Percentiles rank a stretch among this genome's conserved stretches.
These are phyloP conservation scores for Albophoma yamanashiensis DNA, from an alignment of 2,329 filamentous ascomycete species.

Conservation along the genomic window DNA sequence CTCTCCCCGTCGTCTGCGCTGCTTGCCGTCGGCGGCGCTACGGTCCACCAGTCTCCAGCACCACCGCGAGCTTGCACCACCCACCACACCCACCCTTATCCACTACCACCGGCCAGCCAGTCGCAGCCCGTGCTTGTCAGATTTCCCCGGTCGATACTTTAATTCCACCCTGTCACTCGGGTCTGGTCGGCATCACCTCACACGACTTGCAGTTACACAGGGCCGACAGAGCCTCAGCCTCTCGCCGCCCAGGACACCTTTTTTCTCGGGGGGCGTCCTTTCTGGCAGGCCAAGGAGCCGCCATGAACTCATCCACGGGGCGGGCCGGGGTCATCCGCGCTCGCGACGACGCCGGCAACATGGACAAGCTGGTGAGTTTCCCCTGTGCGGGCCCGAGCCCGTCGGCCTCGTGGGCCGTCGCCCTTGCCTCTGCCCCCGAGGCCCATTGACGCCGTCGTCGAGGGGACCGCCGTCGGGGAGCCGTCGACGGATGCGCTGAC, in stretches of 20 bases:
- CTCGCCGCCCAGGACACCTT: neutral
- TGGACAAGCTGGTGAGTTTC: constrained; percentile 50
- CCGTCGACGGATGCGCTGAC: neutral
- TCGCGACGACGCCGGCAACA: constrained; percentile 36
- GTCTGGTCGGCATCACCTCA: constrained; percentile 8
- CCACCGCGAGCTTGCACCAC: neutral
- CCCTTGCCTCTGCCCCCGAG: neutral
- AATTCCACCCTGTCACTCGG: constrained; percentile 9
- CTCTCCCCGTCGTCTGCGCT: neutral
- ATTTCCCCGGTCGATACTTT: constrained; percentile 5
- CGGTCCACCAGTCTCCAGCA: neutral
- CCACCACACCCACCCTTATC: constrained; percentile 3
- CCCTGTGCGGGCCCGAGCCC: constrained; percentile 3
- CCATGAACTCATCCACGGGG: constrained; percentile 34
- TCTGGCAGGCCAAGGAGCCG: constrained; percentile 8
- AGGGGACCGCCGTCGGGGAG: neutral
- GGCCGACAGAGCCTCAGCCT: constrained; percentile 1
- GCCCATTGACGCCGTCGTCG: neutral
- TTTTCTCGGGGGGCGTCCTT: constrained; percentile 5
- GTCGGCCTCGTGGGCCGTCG: neutral
- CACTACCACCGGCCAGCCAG: constrained; percentile 6
- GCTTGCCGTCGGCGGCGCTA: neutral
- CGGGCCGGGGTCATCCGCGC: constrained; percentile 48
- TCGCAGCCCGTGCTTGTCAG: constrained; percentile 5
- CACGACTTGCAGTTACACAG: constrained; percentile 7